phyloP scores from a whole-genome alignment of 2,329 filamentous ascomycete genomes.

The Exophiala calicioides region DNA sequence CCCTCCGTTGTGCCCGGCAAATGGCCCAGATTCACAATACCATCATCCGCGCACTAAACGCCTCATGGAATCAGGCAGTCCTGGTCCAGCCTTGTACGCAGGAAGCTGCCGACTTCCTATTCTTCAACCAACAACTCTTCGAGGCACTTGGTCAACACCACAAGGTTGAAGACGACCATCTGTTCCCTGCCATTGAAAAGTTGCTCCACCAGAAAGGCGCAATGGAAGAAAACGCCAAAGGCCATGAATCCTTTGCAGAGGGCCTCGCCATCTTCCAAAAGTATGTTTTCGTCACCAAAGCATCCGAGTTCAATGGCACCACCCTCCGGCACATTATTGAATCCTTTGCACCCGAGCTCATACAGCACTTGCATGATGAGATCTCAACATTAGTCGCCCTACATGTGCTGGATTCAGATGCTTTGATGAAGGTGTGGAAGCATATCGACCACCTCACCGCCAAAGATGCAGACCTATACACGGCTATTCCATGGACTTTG shows the following conservation, averaged over 20 bases:
- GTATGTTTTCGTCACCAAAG: conserved; percentile 28
- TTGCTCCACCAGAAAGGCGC: conserved; percentile 20
- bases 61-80: conserved; percentile 29
- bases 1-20: conserved; percentile 23
- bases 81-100: conserved; percentile 22
- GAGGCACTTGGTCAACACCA: conserved; percentile 29
- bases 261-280: conserved; percentile 28
- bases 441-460: conserved; percentile 21
- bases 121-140: conserved; percentile 30
- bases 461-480: conserved; percentile 19
- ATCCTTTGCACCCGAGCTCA: conserved; percentile 27
- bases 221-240: conserved; percentile 22
- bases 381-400: conserved; percentile 29
- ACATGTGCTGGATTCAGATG: conserved; percentile 25
- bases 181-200: conserved; percentile 27
- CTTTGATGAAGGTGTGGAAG: conserved; percentile 29
- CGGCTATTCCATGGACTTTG: conserved; percentile 24
- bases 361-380: conserved; percentile 33
- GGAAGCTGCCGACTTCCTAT: conserved; percentile 29
- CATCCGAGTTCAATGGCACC: conserved; percentile 28
- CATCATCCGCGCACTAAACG: conserved; percentile 30
- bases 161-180: conserved; percentile 24
- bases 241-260: conserved; percentile 27
- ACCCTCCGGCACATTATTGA: conserved; percentile 29
- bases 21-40: conserved; percentile 33